Conservation (phyloP, 2,329 filamentous ascomycete species). For the Microcera coccophila region DNA sequence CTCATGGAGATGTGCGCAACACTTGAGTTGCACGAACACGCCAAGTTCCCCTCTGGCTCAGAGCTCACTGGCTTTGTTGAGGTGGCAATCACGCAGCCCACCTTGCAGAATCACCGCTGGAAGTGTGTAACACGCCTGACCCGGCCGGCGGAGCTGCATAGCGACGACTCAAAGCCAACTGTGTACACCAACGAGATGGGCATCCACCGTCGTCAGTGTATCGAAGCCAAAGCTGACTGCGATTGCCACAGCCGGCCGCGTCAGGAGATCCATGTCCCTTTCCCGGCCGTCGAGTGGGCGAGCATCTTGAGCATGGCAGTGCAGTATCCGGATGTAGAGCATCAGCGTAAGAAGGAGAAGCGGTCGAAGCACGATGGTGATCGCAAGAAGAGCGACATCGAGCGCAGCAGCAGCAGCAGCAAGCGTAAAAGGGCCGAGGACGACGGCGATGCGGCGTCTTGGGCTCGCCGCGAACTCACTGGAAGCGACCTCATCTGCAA, state of each 20-base stretch:
- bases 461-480: constrained; percentile 39
- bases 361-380: constrained; percentile 33
- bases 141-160: constrained; percentile 53
- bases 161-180: constrained; percentile 40
- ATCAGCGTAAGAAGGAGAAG: constrained; percentile 38
- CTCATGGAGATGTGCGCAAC: constrained; percentile 61
- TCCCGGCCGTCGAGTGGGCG: constrained; percentile 56
- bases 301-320: constrained; percentile 55
- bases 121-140: constrained; percentile 57
- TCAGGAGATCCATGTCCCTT: constrained; percentile 52
- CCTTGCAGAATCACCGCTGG: constrained; percentile 55
- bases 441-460: constrained; percentile 39
- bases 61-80: constrained; percentile 59
- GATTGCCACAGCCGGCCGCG: constrained; percentile 48
- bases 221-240: constrained; percentile 44
- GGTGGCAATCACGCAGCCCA: constrained; percentile 52
- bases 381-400: constrained; percentile 33
- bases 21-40: constrained; percentile 55
- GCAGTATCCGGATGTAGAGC: constrained; percentile 45
- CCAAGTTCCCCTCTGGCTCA: constrained; percentile 55
- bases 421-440: constrained; percentile 41
- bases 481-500: constrained; percentile 56
- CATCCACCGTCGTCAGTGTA: constrained; percentile 52
- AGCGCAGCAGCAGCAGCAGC: constrained; percentile 34
- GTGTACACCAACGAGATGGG: constrained; percentile 50